Evolutionary conservation across 2,329 filamentous ascomycete genomes (phyloP), one percentile per base, ranked within the genome.

Genomic region (Calonectria henricotiae): DNA sequence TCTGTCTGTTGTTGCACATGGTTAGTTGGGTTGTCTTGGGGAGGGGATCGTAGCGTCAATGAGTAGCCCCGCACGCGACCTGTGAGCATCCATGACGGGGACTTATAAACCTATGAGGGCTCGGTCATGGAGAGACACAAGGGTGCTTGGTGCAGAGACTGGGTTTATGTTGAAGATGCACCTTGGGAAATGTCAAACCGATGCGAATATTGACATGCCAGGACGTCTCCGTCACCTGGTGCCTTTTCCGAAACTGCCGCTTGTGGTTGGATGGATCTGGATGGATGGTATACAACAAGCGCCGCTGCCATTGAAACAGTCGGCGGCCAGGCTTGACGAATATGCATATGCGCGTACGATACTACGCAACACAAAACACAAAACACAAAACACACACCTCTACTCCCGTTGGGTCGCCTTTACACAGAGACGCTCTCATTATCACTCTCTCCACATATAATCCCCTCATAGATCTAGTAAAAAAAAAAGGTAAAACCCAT

Each of bases 211-310:
- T 37, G 12, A 2, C 8, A 37, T 37, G 35, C 9, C 47, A 32
- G 35, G 49, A 12, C 25, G 37, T 37, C 8, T 13, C 51, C 32
- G n/a, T 55, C 20, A 25, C 4, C 32, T 35, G 12, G 30, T 17
- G 17, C 17, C n/a, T 44, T 37, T 9, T 37, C 49, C 49, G 49
- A 55, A 55, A 55, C 49, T 37, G 32, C 49, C n/a, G 32, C 49
- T 37, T n/a, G 49, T 35, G 49, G 49, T 15, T 54, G 27, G 27
- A 30, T 30, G 27, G 20, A 20, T 20, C 20, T 20, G 20, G 20
- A 20, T 20, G 20, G 20, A 49, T 49, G 27, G 35, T 37, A 30
- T 8, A 49, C 12, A 37, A 20, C 17, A 37, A 15, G 49, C 30
- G 9, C 15, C 32, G 23, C 32, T 17, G n/a, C 49, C 49, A 32